A percentile compares a stretch with the other conserved stretches of the same genome.
Conservation (phyloP, 306 rosid species). For the Quercus berberidifolia region DNA sequence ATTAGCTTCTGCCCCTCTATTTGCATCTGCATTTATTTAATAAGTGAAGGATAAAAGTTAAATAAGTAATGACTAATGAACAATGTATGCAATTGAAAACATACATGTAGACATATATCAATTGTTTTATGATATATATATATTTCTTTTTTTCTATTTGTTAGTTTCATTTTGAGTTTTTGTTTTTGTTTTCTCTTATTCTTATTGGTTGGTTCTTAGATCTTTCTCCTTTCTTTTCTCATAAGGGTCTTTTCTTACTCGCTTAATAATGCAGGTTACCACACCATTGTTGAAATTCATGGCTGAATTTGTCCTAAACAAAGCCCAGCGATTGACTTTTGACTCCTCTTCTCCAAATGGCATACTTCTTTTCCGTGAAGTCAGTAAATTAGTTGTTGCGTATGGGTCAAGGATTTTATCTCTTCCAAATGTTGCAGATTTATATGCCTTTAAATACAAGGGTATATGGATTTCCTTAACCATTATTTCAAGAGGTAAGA, state of each 20-base stretch:
- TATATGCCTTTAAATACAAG: conserved; percentile 87
- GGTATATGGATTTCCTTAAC: conserved; percentile 95
- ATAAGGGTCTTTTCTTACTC: not conserved
- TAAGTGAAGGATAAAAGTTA: not conserved
- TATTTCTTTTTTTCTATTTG: too few species aligned
- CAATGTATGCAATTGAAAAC: not conserved
- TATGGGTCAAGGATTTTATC: conserved; percentile 92
- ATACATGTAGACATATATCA: not conserved
- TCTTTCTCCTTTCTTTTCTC: not conserved
- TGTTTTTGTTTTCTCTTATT: not conserved
- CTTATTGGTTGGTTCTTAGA: not conserved
- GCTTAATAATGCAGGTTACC: conserved; percentile 64
- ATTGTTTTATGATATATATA: not conserved
- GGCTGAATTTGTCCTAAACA: conserved; percentile 95
- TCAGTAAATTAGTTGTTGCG: conserved; percentile 88
- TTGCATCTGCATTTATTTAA: not conserved
- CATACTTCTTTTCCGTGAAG: conserved; percentile 98
- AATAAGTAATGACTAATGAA: not conserved
- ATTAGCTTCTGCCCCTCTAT: not conserved
- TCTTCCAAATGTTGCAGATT: conserved; percentile 84
- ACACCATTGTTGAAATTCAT: conserved; percentile 93
- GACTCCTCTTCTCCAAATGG: conserved; percentile 99
- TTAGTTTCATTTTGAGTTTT: not conserved
- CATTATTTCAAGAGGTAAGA: conserved; percentile 77
- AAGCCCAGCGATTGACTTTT: conserved; percentile 96